Base-by-base conservation (phyloP, 768 basidiomycete species). In the Lentinus tigrinus region DNA sequence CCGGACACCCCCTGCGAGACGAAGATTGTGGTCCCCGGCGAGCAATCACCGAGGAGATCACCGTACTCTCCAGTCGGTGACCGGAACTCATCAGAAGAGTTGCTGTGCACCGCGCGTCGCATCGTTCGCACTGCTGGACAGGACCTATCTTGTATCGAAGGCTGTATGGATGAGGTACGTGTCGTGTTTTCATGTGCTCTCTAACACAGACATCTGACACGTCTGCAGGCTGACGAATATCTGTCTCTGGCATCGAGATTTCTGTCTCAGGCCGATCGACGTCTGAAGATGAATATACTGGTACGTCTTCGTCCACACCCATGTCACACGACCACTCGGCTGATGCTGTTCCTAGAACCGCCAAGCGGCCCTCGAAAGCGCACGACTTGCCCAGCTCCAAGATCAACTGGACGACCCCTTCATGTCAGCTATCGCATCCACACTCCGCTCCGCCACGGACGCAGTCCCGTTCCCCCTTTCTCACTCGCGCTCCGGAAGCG, bases 91-190 rank as follows among this genome's bases (percentile, higher is more conserved):
- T 28, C 39, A 16, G 38, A 47, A 3, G 52, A 44, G 9, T 34
- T 54, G 8, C 46, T 52, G 3, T 37, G 31, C 19, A 21, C 27
- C 3, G 47, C 63, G 19, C 58, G 62, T 6, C 53, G 57, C 14
- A 77, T 84, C 11, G 70, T 90, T 16, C 77, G 76, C 36, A 78
- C 79, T 7, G 82, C 81, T 1, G 75, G 76, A 44, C 80, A 80
- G 36, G 89, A 90, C 65, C 70, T 91, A 34, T 74, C 75, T 10
- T 73, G 73, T 34, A 83, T 89, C 48, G 77, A 80, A 36, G 79
- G 82, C 43, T 79, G 75, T 54, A 72, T 88, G 62, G 72, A 75
- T 53, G 74, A 78, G 56, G 88, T 88, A 69, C 70, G 78, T 70
- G 10, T 54, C 46, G 8, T 49, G 7, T 3, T 4, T 4, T 43